phyloP scores from a whole-genome alignment of 1,284 basidiomycete species.

The Ganoderma sinense region DNA sequence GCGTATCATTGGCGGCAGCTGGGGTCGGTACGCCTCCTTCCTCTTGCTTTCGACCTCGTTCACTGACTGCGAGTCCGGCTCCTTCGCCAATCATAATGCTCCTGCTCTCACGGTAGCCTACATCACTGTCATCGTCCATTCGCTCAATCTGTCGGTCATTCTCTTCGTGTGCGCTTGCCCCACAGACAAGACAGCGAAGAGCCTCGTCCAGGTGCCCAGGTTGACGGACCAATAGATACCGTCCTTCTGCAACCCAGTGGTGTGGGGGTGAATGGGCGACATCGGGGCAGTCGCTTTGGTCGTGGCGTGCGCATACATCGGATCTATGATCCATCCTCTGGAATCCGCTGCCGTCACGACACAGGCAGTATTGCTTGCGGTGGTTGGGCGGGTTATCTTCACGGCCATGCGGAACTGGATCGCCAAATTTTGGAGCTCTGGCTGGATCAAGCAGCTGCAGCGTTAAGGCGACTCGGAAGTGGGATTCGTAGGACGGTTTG shows the following conservation, averaged over 20 bases:
- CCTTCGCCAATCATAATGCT: not conserved
- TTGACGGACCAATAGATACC: constrained; percentile 2
- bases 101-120: not conserved
- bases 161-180: not conserved
- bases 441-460: not conserved
- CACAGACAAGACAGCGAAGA: constrained; percentile 3
- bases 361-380: constrained; percentile 8
- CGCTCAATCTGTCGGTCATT: not conserved
- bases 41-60: not conserved
- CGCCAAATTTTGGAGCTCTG: not conserved
- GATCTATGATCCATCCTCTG: not conserved
- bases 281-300: not conserved
- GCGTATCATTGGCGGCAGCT: not conserved
- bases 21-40: not conserved
- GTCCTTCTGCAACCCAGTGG: not conserved
- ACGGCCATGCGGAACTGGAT: constrained; percentile 1
- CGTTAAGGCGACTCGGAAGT: not conserved
- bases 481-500: not conserved
- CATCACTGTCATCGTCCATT: not conserved
- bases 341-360: constrained; percentile 3
- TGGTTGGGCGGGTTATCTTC: constrained; percentile 2
- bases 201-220: constrained; percentile 5
- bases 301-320: constrained; percentile 2
- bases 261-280: not conserved
- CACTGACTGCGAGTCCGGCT: not conserved